Base-by-base conservation (phyloP, 2,329 filamentous ascomycete species). In the Sarocladium brachiariae region DNA sequence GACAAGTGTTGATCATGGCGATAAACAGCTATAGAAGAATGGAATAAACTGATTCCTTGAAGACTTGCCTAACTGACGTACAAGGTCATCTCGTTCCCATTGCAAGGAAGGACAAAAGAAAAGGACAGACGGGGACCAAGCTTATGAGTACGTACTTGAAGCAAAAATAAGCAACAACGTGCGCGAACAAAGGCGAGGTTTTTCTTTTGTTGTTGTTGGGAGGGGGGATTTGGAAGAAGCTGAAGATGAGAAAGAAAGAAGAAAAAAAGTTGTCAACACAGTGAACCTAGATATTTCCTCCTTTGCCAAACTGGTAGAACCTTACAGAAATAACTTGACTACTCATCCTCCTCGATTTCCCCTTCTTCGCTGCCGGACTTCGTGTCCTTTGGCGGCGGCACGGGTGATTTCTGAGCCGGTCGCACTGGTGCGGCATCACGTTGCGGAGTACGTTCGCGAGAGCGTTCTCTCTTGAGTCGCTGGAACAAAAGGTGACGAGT, bases 351-450 rank as follows among this genome's bases (percentile, higher is more conserved):
- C 69, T 96, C 93, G 60, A 99, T 97, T 72, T 99, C 93, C 49
- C 93, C 93, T 69, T 99, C 93, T 70, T 99, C 93, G 63, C 91
- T 96, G 50, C 93, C 93, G 53, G 76, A 79, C 45, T 76, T 73
- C 49, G 81, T 74, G 56, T 87, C 83, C 60, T 53, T 49, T 21
- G 56, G 53, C 23, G 73, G 72, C 37, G 79, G 77, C 47, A 78
- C 78, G 4, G 43, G 43, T 10, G 43, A 47, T 67, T 75, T 83
- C 65, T 75, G 11, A 4, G 43, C 27, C 5, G 43, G 25, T 77
- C 64, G 62, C 74, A 73, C 63, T 66, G 62, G 84, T 80, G 63
- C 74, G 75, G 77, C 80, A 61, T 80, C 80, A 56, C 76, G 78
- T 70, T 85, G 81, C 70, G 78, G 79, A 60, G 69, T 68, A 50